These are phyloP conservation scores for Clonostachys chloroleuca DNA, from an alignment of 2,329 filamentous ascomycete genomes.

Conservation along the genomic window DNA sequence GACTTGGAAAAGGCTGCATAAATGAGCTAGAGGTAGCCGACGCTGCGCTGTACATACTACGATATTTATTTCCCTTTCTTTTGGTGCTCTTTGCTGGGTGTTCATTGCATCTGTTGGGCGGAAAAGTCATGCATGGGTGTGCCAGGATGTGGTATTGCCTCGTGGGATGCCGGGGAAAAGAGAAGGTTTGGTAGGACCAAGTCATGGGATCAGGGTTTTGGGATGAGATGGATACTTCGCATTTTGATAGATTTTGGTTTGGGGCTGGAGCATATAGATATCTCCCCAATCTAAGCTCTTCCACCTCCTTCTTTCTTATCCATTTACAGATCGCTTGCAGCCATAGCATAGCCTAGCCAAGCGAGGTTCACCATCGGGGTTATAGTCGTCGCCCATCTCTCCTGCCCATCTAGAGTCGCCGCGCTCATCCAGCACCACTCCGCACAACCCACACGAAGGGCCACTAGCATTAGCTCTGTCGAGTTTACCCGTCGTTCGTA, in stretches of 20 bases:
- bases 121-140: no score
- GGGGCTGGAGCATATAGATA: neutral
- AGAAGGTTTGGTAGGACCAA: neutral
- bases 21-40: no score
- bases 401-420: conserved; percentile 61
- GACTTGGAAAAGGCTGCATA: conserved; percentile 16
- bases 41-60: no score
- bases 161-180: neutral
- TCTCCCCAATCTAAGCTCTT: neutral
- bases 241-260: conserved; percentile 2
- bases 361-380: conserved; percentile 10
- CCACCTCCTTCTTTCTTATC: conserved; percentile 22
- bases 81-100: no score
- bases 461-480: conserved; percentile 34
- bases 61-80: no score
- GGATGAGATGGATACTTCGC: no score
- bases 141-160: conserved; percentile 14
- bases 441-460: conserved; percentile 60
- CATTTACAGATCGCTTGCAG: conserved; percentile 61
- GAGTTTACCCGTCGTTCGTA: conserved; percentile 84
- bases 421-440: conserved; percentile 57
- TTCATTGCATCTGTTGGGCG: no score
- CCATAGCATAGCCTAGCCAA: conserved; percentile 61
- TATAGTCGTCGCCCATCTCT: conserved; percentile 44
- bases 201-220: no score